A percentile compares a stretch with the other conserved stretches of the same genome.
These are phyloP conservation scores for Beauveria sp. DNA, from an alignment of 2,329 filamentous ascomycete species.

Conservation along the genomic window DNA sequence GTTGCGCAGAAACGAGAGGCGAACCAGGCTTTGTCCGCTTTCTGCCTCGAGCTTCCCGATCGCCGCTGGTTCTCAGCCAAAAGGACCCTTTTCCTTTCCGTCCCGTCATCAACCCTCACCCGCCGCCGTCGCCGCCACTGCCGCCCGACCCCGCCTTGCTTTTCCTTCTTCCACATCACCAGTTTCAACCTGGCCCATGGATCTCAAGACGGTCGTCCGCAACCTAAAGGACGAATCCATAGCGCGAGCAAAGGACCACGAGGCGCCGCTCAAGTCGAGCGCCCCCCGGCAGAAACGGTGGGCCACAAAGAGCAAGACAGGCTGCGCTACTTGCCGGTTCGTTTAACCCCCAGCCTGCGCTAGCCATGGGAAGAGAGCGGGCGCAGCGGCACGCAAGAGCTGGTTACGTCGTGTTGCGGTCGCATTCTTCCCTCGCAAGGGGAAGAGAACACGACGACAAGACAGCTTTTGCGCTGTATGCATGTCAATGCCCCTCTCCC, in stretches of 20 bases:
- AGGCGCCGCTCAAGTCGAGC: not conserved
- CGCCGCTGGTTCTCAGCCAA: not conserved
- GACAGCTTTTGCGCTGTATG: not conserved
- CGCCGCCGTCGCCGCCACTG: not conserved
- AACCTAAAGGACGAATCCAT: not conserved
- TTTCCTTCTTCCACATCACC: not conserved
- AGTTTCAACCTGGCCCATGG: not conserved
- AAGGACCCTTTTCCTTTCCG: not conserved
- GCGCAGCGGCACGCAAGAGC: not conserved
- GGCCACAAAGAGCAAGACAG: constrained; percentile 11
- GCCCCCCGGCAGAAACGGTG: constrained; percentile 11
- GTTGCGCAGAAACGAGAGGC: not conserved
- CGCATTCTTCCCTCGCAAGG: not conserved
- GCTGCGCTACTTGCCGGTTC: constrained; percentile 12
- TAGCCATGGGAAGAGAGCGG: not conserved
- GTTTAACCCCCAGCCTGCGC: constrained; percentile 3
- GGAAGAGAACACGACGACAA: not conserved
- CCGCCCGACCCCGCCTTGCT: not conserved
- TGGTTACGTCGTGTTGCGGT: not conserved
- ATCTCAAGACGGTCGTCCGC: constrained; percentile 9
- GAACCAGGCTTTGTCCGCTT: not conserved
- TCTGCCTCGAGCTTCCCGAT: not conserved
- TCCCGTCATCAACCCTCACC: not conserved
- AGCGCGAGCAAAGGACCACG: constrained; percentile 2
- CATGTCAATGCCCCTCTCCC: not conserved